These are phyloP conservation scores for Tulasnella sp. DNA, from an alignment of 768 basidiomycete species.

Conservation along the genomic window DNA sequence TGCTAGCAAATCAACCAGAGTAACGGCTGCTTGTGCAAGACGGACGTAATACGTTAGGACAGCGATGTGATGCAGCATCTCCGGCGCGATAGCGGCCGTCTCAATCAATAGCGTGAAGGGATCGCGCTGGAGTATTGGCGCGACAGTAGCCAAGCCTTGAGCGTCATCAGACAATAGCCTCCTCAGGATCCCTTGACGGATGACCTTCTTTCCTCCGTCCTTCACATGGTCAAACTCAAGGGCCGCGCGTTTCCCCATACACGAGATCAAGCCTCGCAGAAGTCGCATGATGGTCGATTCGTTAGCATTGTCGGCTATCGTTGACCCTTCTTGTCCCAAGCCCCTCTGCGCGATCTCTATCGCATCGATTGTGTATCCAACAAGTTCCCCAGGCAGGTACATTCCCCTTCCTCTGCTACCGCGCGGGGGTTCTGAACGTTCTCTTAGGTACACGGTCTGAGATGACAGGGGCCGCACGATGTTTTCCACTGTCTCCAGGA, in stretches of 20 bases:
- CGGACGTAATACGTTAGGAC: conserved; percentile 83
- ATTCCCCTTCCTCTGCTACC: conserved; percentile 73
- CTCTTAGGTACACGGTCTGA: conserved; percentile 74
- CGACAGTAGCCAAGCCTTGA: conserved; percentile 70
- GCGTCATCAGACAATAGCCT: conserved; percentile 88
- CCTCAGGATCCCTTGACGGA: conserved; percentile 80
- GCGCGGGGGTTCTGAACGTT: conserved; percentile 56
- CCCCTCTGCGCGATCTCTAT: conserved; percentile 78
- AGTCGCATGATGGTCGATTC: conserved; percentile 60
- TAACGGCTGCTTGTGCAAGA: conserved; percentile 75
- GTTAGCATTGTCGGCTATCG: conserved; percentile 62
- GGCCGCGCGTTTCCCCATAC: conserved; percentile 52
- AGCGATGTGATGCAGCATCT: conserved; percentile 81
- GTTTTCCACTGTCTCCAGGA: conserved; percentile 78
- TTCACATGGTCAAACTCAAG: conserved; percentile 57
- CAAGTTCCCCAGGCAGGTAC: conserved; percentile 83
- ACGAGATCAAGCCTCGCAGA: conserved; percentile 63
- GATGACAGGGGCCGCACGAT: conserved; percentile 69
- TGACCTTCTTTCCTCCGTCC: conserved; percentile 65
- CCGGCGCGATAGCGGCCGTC: conserved; percentile 79
- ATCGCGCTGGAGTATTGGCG: conserved; percentile 78
- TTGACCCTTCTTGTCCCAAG: conserved; percentile 33
- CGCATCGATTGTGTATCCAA: conserved; percentile 75
- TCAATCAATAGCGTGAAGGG: conserved; percentile 86
- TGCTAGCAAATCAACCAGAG: conserved; percentile 69